These are phyloP conservation scores for Ceratocystis cubensis DNA, from an alignment of 2,329 filamentous ascomycete genomes.

Conservation along the genomic window DNA sequence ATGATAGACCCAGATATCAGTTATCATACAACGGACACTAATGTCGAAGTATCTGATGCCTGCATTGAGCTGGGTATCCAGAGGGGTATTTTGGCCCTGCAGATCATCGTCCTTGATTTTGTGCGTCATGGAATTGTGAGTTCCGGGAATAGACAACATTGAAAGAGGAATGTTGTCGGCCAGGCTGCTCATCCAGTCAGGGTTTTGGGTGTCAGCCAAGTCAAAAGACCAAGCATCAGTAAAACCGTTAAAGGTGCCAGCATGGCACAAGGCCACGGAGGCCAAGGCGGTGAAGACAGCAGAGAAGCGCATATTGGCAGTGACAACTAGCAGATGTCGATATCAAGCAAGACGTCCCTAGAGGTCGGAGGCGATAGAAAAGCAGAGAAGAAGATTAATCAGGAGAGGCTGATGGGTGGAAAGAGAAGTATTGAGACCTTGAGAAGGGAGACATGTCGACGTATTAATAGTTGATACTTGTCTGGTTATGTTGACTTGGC, in stretches of 20 bases:
- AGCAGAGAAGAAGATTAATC: too few species aligned
- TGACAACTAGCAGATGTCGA: not conserved
- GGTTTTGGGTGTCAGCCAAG: slow-evolving; percentile 26
- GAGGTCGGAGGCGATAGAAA: too few species aligned
- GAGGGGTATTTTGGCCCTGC: slow-evolving; percentile 9
- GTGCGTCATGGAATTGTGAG: slow-evolving; percentile 43
- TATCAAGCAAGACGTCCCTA: not conserved
- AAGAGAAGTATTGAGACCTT: too few species aligned
- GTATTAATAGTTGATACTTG: too few species aligned
- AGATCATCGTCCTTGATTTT: slow-evolving; percentile 28
- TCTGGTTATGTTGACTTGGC: too few species aligned
- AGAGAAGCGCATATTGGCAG: not conserved
- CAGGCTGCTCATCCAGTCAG: slow-evolving; percentile 34
- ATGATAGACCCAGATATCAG: slow-evolving; percentile 37
- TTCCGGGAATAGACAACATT: slow-evolving; percentile 38
- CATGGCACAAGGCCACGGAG: not conserved
- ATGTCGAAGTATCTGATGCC: slow-evolving; percentile 41
- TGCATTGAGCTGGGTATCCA: slow-evolving; percentile 34
- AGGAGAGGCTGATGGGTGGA: too few species aligned
- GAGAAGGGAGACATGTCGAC: too few species aligned
- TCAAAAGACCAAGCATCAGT: slow-evolving; percentile 30
- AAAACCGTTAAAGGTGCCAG: not conserved
- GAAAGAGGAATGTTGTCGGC: slow-evolving; percentile 32
- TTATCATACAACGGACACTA: slow-evolving; percentile 32
- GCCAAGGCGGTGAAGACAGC: not conserved